These are phyloP conservation scores for Mortierella sp. DNA, from an alignment of 371 early-diverging fungal genomes.

Conservation along the genomic window DNA sequence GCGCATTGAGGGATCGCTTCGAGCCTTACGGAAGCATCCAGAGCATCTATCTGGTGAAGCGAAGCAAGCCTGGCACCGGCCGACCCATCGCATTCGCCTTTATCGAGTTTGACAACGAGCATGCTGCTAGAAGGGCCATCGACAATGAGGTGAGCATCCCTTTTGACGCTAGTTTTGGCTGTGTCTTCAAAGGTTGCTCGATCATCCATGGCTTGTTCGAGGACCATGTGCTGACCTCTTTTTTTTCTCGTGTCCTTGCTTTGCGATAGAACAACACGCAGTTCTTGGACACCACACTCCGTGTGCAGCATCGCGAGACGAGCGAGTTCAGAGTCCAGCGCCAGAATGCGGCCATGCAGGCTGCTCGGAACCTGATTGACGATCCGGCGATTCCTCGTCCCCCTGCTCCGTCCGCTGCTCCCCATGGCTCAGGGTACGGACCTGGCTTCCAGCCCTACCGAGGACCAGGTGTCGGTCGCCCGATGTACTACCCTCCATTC, in stretches of 20 bases:
- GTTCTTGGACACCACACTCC: slow-evolving; percentile 54
- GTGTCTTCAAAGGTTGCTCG: background rate
- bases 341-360: slow-evolving; percentile 32
- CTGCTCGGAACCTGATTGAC: slow-evolving; percentile 13
- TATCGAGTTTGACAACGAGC: slow-evolving; percentile 69
- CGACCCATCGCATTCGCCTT: slow-evolving; percentile 65
- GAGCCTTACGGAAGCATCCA: slow-evolving; percentile 69
- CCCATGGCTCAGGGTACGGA: slow-evolving; percentile 6
- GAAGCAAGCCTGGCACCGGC: slow-evolving; percentile 30
- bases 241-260: background rate
- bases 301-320: slow-evolving; percentile 58
- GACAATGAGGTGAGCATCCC: slow-evolving; percentile 67
- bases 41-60: slow-evolving; percentile 67
- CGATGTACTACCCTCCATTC: slow-evolving; percentile 21
- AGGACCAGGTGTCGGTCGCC: slow-evolving; percentile 12
- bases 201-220: background rate
- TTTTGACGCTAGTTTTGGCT: background rate
- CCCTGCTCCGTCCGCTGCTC: background rate
- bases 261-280: slow-evolving; percentile 48
- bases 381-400: background rate
- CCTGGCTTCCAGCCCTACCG: slow-evolving; percentile 14
- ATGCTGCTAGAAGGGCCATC: slow-evolving; percentile 68
- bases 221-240: background rate
- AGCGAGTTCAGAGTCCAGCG: slow-evolving; percentile 51
- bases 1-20: slow-evolving; percentile 66